Base-by-base conservation (phyloP, 768 basidiomycete genomes). In the Suillus lakei region DNA sequence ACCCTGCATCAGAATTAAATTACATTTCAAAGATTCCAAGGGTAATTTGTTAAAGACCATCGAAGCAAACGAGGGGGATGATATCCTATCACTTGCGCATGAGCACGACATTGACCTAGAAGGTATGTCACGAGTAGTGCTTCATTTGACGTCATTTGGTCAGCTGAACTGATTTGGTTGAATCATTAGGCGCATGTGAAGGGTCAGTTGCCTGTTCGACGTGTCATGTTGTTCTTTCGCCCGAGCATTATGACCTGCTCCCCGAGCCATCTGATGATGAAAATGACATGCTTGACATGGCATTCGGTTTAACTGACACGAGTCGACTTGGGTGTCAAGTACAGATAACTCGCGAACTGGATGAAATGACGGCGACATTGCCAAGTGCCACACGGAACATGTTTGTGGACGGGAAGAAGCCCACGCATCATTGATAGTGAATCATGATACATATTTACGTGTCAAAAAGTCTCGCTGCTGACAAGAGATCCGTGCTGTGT, bases 271-370 rank as follows among this genome's bases (percentile, higher is more conserved):
- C 92, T 63, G 97, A 99, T 69, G 97, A 99, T 74, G 97, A 99
- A 80, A 99, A 98, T 72, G 96, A 95, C 71, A 96, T 96, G 95
- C 86, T 99, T 44, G 97, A 98, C 77, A 93, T 99, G 85, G 97
- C 97, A 4, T 99, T 98, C 71, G 98, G 95, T 0, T 83, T 99
- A 61, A 96, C 95, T 0, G 97, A 98, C 72, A 98, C 97, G 70
- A 97, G 91, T 67, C 82, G 89, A 12, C 79, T 93, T 23, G 92
- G 92, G 0, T 92, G 91, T 72, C 91, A 92, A 74, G 90, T 92
- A 75, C 77, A 89, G 61, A 77, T 99, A 34, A 93, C 91, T 12
- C 87, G 82, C 63, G 92, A 92, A 58, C 76, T 98, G 70, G 91
- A 98, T 72, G 96, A 93, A 28, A 89, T 97, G 74, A 86, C 85